These are phyloP conservation scores for Gypsophila paniculata DNA, from an alignment of 179 eudicot species.

Conservation along the genomic window DNA sequence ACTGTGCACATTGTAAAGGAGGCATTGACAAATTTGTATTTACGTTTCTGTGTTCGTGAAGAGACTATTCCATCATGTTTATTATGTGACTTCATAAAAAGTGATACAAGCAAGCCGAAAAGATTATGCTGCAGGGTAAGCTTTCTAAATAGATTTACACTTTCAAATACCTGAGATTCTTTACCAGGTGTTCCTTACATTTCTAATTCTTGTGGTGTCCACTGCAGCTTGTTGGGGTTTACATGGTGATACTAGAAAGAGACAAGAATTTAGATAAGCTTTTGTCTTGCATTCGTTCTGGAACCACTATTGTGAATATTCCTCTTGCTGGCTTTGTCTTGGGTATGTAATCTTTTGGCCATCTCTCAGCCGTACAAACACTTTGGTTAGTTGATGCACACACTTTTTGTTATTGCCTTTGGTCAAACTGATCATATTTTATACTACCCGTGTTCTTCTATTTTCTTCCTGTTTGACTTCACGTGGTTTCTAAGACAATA, in stretches of 20 bases:
- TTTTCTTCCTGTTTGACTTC: too few species aligned
- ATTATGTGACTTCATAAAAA: conserved; percentile 41
- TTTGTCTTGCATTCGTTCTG: conserved; percentile 25
- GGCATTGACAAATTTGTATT: conserved; percentile 27
- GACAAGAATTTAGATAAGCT: conserved; percentile 29
- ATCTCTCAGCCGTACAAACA: not conserved
- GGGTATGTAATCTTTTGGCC: conserved; percentile 40
- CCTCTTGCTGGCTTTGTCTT: conserved; percentile 79
- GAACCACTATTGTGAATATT: conserved; percentile 34
- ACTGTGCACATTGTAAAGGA: conserved; percentile 44
- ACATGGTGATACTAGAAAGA: conserved; percentile 52
- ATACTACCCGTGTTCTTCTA: too few species aligned
- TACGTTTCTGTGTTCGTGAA: conserved; percentile 21
- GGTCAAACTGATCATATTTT: too few species aligned
- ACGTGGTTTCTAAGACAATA: too few species aligned
- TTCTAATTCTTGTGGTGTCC: not conserved
- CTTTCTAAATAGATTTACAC: not conserved
- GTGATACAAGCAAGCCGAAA: conserved; percentile 35
- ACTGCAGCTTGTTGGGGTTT: conserved; percentile 68
- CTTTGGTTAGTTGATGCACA: not conserved
- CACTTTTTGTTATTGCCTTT: conserved; percentile 2
- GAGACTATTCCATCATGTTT: conserved; percentile 34
- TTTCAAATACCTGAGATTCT: conserved; percentile 9
- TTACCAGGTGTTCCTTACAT: not conserved
- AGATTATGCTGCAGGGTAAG: conserved; percentile 67